Conservation (phyloP, 2,329 filamentous ascomycete genomes). For the Hypoxylon sp. region DNA sequence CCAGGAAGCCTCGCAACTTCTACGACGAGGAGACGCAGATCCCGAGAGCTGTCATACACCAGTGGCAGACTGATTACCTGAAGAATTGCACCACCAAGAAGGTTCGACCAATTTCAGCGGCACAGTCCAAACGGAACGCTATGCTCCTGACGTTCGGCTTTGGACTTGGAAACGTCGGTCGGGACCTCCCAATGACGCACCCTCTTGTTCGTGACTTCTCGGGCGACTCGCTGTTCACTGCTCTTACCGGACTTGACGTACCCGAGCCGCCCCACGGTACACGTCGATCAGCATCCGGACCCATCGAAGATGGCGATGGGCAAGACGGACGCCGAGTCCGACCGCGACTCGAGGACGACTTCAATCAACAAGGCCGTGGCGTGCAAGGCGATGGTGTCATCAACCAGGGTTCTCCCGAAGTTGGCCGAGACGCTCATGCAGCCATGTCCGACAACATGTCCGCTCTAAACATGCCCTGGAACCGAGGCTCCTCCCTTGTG, state of each 20-base stretch:
- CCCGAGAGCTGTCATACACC: constrained; percentile 56
- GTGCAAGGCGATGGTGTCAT: constrained; percentile 50
- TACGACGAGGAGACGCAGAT: constrained; percentile 56
- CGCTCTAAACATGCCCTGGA: constrained; percentile 66
- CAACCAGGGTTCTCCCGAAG: constrained; percentile 47
- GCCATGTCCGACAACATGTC: constrained; percentile 77
- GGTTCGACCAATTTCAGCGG: constrained; percentile 49
- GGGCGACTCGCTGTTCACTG: constrained; percentile 60
- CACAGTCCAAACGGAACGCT: constrained; percentile 61
- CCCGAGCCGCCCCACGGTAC: constrained; percentile 42
- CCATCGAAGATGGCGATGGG: constrained; percentile 59
- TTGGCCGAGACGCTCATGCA: constrained; percentile 69
- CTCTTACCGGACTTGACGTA: constrained; percentile 56
- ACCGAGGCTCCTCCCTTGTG: constrained; percentile 62
- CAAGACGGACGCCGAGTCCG: constrained; percentile 57
- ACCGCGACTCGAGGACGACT: constrained; percentile 53
- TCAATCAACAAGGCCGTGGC: constrained; percentile 44
- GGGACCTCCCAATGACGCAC: constrained; percentile 55
- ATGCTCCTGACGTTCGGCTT: constrained; percentile 59
- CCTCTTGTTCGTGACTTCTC: constrained; percentile 64
- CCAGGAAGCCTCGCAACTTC: constrained; percentile 45
- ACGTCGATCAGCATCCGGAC: constrained; percentile 62
- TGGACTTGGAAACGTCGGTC: constrained; percentile 58
- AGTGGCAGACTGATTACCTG: constrained; percentile 62
- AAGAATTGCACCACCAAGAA: constrained; percentile 62